Evolutionary conservation across 1,139 yeast species (phyloP).

Genomic region (Kodamaea suecica): DNA sequence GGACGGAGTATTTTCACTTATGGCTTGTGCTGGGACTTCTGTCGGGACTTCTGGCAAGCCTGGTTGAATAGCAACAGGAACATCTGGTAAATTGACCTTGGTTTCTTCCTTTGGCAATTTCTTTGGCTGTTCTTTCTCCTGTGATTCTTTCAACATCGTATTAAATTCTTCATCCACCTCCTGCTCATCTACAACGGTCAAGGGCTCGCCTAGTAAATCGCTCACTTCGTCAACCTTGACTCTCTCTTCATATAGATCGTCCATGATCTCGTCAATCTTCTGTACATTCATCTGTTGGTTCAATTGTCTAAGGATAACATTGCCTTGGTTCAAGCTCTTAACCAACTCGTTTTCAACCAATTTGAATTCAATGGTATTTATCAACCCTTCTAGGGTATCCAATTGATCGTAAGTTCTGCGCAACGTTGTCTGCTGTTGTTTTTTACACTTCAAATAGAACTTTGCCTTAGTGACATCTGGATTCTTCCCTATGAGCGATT

Average conservation of each 20-base stretch:
- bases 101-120: slow-evolving; percentile 1
- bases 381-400: slow-evolving; percentile 69
- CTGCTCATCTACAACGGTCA: slow-evolving; percentile 46
- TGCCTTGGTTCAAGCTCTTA: slow-evolving; percentile 78
- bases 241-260: slow-evolving; percentile 79
- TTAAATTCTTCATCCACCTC: slow-evolving; percentile 68
- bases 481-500: slow-evolving; percentile 53
- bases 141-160: slow-evolving; percentile 32
- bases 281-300: slow-evolving; percentile 77
- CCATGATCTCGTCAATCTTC: slow-evolving; percentile 77
- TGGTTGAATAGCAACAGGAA: slow-evolving; percentile 11
- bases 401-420: slow-evolving; percentile 73
- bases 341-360: slow-evolving; percentile 82
- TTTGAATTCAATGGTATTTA: slow-evolving; percentile 81
- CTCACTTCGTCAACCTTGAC: slow-evolving; percentile 70
- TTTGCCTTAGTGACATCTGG: slow-evolving; percentile 51
- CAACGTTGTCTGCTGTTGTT: slow-evolving; percentile 73
- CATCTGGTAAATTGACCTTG: slow-evolving; percentile 17
- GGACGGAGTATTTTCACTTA: slow-evolving; percentile 5
- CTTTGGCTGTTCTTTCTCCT: not conserved
- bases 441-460: slow-evolving; percentile 68
- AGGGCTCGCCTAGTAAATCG: slow-evolving; percentile 37
- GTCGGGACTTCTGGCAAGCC: slow-evolving; percentile 8
- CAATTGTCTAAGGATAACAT: slow-evolving; percentile 65
- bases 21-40: slow-evolving; percentile 13